Evolutionary conservation across 495 filamentous ascomycete genomes (phyloP).

Genomic region (Platismatia glauca): DNA sequence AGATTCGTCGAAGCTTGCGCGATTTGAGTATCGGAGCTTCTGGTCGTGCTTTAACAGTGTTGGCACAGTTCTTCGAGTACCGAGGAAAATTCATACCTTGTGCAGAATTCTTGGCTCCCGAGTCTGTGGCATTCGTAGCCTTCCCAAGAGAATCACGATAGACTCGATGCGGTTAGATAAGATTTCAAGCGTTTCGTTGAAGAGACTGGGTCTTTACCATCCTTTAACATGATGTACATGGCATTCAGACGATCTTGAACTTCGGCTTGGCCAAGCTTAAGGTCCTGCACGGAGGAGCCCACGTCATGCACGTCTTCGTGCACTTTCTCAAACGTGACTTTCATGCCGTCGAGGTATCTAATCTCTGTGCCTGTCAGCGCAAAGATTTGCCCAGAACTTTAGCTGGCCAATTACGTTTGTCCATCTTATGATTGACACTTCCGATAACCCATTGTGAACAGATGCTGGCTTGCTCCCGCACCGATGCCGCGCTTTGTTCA

Average conservation of each 20-base stretch:
- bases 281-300: not conserved
- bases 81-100: not conserved
- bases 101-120: not conserved
- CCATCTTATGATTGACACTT: not conserved
- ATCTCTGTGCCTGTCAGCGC: not conserved
- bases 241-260: not conserved
- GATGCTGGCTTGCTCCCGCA: not conserved
- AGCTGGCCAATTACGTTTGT: not conserved
- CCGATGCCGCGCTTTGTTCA: not conserved
- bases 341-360: not conserved
- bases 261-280: not conserved
- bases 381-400: not conserved
- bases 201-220: not conserved
- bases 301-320: not conserved
- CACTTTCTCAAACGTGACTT: not conserved
- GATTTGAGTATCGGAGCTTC: not conserved
- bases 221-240: not conserved
- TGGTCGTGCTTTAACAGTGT: not conserved
- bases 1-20: not conserved
- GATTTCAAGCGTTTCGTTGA: not conserved
- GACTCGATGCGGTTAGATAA: not conserved
- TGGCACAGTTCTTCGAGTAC: not conserved
- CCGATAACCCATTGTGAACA: not conserved
- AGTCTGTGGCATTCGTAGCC: not conserved
- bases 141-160: not conserved